phyloP scores from a whole-genome alignment of 441 rosid species.

The Rhodomyrtus psidioides region DNA sequence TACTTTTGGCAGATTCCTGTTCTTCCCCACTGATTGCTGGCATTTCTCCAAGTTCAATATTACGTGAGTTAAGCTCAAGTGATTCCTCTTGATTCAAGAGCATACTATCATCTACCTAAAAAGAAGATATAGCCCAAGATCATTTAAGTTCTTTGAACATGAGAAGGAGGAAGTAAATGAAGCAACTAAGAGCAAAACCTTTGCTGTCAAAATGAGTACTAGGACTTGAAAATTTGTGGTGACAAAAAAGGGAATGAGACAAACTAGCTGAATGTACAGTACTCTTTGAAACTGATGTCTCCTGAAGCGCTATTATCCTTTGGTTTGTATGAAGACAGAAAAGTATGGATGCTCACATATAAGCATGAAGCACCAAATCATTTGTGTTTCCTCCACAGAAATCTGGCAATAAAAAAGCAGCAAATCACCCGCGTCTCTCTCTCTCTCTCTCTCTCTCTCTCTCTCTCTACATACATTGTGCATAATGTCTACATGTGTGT shows the following conservation, averaged over 20 bases:
- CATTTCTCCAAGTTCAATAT: conserved; percentile 13
- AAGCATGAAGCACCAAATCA: too few species aligned
- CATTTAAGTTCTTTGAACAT: neutral
- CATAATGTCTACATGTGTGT: too few species aligned
- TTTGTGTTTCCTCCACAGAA: neutral
- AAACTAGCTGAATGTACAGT: neutral
- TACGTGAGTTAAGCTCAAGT: conserved; percentile 16
- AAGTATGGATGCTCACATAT: too few species aligned
- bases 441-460: neutral
- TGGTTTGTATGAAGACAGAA: too few species aligned
- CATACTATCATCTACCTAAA: conserved; percentile 17
- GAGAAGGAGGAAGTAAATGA: neutral
- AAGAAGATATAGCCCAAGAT: neutral
- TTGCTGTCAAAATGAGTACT: neutral
- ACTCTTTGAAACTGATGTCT: neutral
- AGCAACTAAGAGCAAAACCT: neutral
- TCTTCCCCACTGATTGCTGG: conserved; percentile 9
- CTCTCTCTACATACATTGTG: neutral
- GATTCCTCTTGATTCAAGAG: conserved; percentile 24
- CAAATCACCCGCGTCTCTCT: neutral
- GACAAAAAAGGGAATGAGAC: neutral
- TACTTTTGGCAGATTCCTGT: conserved; percentile 16
- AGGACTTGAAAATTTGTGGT: neutral
- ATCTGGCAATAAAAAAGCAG: neutral
- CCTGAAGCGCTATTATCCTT: too few species aligned